These are phyloP conservation scores for Solanum sparsipilum DNA, from an alignment of 257 asterid genomes.

Conservation along the genomic window DNA sequence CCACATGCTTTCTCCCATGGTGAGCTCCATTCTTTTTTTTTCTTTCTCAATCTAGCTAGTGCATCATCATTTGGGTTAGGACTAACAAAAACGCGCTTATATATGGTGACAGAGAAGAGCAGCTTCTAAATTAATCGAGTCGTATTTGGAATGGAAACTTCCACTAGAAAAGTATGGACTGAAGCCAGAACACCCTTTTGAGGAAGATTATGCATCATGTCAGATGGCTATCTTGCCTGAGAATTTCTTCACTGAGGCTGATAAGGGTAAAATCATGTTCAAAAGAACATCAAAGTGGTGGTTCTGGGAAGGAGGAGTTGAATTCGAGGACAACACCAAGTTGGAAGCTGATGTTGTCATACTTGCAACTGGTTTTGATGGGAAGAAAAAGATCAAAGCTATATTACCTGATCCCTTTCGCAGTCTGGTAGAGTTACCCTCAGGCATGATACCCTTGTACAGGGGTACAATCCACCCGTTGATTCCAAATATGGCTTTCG, in stretches of 20 bases:
- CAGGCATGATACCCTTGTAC: conserved; percentile 83
- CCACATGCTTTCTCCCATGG: conserved; percentile 59
- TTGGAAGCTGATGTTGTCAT: conserved; percentile 81
- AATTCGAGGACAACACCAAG: conserved; percentile 53
- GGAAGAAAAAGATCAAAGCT: conserved; percentile 45
- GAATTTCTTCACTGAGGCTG: conserved; percentile 64
- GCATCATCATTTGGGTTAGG: not conserved
- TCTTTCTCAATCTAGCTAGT: not conserved
- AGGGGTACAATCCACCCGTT: conserved; percentile 87
- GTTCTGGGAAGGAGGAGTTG: conserved; percentile 66
- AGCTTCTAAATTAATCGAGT: conserved; percentile 53
- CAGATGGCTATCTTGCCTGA: conserved; percentile 96
- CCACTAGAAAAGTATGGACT: conserved; percentile 72
- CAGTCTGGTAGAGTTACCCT: conserved; percentile 49
- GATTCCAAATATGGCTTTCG: conserved; percentile 81
- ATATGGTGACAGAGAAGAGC: conserved; percentile 36
- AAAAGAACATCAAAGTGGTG: conserved; percentile 66
- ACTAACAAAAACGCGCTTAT: not conserved
- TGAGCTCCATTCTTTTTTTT: conserved; percentile 4
- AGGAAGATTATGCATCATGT: conserved; percentile 87
- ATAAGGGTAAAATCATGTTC: conserved; percentile 55
- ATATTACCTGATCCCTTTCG: conserved; percentile 75
- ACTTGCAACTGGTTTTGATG: conserved; percentile 83
- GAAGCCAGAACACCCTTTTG: conserved; percentile 85
- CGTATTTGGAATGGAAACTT: conserved; percentile 77